phyloP scores from a whole-genome alignment of 176 grass and related monocot genomes.

The Sorghum bicolor region DNA sequence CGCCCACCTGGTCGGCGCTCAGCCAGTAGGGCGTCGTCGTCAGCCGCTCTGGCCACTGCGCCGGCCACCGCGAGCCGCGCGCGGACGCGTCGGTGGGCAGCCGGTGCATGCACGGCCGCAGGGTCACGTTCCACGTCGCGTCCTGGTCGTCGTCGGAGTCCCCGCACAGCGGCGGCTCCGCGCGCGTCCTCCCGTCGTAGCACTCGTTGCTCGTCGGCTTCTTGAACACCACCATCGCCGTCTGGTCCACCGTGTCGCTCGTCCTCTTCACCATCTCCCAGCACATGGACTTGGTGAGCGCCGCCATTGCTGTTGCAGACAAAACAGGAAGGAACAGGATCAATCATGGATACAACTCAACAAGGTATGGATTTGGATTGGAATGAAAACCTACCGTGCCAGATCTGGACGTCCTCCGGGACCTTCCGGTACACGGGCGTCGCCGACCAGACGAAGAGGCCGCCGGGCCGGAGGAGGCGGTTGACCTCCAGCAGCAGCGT shows the following conservation, averaged over 20 bases:
- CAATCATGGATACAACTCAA: too few relatives aligned
- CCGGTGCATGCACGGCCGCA: slow-evolving; percentile 76
- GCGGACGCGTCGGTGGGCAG: slow-evolving; percentile 36
- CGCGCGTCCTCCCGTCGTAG: slow-evolving; percentile 46
- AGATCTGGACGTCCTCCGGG: slow-evolving; percentile 72
- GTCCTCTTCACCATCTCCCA: slow-evolving; percentile 84
- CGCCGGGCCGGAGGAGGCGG: slow-evolving; percentile 71
- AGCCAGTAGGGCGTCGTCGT: slow-evolving; percentile 63
- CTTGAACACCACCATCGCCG: slow-evolving; percentile 67
- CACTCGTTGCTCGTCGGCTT: slow-evolving; percentile 77
- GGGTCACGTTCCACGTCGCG: slow-evolving; percentile 83
- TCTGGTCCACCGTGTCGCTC: slow-evolving; percentile 69
- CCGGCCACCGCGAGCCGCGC: slow-evolving; percentile 64
- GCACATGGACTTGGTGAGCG: slow-evolving; percentile 83
- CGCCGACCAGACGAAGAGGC: slow-evolving; percentile 89
- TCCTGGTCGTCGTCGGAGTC: slow-evolving; percentile 62
- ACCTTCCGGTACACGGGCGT: slow-evolving; percentile 78
- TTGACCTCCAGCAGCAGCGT: slow-evolving; percentile 77
- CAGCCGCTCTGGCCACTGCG: slow-evolving; percentile 65
- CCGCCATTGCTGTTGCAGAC: slow-evolving; percentile 41
- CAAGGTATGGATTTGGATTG: too few relatives aligned
- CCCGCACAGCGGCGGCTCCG: slow-evolving; percentile 57
- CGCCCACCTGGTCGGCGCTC: slow-evolving; percentile 41
- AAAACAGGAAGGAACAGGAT: too few relatives aligned
- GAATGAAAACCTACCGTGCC: slow-evolving; percentile 41